Percentiles rank a stretch among this genome's conserved stretches.
Conservation (phyloP, 2,329 filamentous ascomycete genomes). For the Aspergillaceae sp. region DNA sequence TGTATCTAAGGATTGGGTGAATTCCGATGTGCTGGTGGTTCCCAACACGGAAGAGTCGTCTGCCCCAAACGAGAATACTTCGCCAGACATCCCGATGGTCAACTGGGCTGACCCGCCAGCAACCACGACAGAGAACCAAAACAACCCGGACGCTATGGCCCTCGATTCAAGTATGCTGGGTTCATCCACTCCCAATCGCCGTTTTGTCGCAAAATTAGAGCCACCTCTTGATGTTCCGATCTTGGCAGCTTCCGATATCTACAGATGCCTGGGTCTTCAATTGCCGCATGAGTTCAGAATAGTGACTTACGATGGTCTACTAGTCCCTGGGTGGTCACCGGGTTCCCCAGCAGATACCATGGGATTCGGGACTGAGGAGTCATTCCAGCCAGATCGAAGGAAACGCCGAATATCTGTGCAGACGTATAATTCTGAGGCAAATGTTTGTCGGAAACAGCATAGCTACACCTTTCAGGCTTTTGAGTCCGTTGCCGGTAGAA, state of each 20-base stretch:
- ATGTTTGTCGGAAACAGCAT: slow-evolving; percentile 26
- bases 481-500: slow-evolving; percentile 32
- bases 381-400: slow-evolving; percentile 20
- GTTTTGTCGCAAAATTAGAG: slow-evolving; percentile 36
- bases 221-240: slow-evolving; percentile 37
- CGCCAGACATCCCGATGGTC: slow-evolving; percentile 22
- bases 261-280: slow-evolving; percentile 31
- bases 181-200: slow-evolving; percentile 33
- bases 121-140: slow-evolving; percentile 26
- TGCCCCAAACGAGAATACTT: slow-evolving; percentile 12
- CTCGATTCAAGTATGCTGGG: slow-evolving; percentile 31
- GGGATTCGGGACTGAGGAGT: slow-evolving; percentile 18
- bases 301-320: slow-evolving; percentile 30
- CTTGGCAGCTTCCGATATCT: slow-evolving; percentile 33
- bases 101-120: slow-evolving; percentile 34
- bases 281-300: slow-evolving; percentile 34
- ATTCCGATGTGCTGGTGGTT: slow-evolving; percentile 24
- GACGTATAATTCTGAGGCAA: slow-evolving; percentile 22
- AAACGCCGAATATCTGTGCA: slow-evolving; percentile 27
- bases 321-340: slow-evolving; percentile 26
- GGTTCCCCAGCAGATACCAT: slow-evolving; percentile 14
- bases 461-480: slow-evolving; percentile 37
- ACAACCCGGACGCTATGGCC: slow-evolving; percentile 27
- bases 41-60: slow-evolving; percentile 17
- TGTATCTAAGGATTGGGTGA: slow-evolving; percentile 38